Evolutionary conservation across 768 basidiomycete genomes (phyloP).

Genomic region (Auriscalpium orientale): DNA sequence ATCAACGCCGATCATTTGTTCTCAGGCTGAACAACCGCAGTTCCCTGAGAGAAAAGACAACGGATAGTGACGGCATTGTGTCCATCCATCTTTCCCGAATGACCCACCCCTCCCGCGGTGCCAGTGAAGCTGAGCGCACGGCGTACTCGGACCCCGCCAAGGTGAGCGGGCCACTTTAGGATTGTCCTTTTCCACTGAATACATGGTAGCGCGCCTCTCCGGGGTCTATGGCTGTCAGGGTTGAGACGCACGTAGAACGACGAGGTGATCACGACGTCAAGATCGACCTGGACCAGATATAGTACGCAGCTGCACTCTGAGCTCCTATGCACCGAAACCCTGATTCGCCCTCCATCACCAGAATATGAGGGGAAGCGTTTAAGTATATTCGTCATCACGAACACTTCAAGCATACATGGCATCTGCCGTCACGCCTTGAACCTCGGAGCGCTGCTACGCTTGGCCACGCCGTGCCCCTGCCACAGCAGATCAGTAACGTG

Average conservation of each 20-base stretch:
- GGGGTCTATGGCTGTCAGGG: not conserved
- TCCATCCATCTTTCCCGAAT: constrained; percentile 1
- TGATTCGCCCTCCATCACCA: too few relatives aligned
- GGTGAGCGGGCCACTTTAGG: not conserved
- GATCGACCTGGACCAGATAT: not conserved
- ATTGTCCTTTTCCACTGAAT: not conserved
- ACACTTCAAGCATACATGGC: too few relatives aligned
- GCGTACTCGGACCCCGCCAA: not conserved
- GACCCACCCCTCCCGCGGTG: not conserved
- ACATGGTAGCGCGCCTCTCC: not conserved
- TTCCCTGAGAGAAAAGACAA: not conserved
- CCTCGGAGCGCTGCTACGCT: too few relatives aligned
- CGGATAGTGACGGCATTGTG: not conserved
- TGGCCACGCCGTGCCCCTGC: too few relatives aligned
- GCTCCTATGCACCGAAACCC: too few relatives aligned
- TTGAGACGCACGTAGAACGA: not conserved
- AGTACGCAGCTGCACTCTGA: too few relatives aligned
- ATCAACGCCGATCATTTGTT: not conserved
- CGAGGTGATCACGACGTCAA: not conserved
- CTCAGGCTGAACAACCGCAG: constrained; percentile 31
- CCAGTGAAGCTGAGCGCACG: not conserved
- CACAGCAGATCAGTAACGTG: too few relatives aligned
- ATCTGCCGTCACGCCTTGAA: too few relatives aligned
- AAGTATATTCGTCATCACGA: too few relatives aligned
- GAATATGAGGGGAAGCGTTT: too few relatives aligned